Evolutionary conservation across 257 asterid species (phyloP).

Genomic region (Ilex asprella): DNA sequence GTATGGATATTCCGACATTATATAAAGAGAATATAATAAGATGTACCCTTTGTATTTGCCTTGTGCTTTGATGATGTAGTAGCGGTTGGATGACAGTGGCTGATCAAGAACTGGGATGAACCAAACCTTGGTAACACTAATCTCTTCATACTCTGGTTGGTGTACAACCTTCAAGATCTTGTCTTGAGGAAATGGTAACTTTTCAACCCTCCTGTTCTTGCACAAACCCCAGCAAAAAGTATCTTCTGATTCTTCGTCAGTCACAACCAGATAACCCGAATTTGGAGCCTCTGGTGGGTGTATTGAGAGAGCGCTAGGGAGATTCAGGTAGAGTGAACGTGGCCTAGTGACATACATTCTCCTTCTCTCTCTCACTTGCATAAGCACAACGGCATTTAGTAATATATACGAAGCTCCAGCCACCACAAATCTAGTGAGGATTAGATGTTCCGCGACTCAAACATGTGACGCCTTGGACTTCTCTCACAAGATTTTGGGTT

Average conservation of each 20-base stretch:
- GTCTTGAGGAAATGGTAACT: conserved; percentile 77
- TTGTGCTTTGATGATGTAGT: conserved; percentile 62
- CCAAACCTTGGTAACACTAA: conserved; percentile 51
- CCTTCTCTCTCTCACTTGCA: neutral
- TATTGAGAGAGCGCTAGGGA: conserved; percentile 35
- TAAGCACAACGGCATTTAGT: too few species aligned
- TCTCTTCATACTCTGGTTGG: conserved; percentile 40
- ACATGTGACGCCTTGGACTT: too few species aligned
- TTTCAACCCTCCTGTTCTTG: conserved; percentile 36
- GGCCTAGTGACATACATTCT: conserved; percentile 55
- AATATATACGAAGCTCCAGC: too few species aligned
- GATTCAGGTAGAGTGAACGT: conserved; percentile 52
- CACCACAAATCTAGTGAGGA: too few species aligned
- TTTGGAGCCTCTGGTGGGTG: conserved; percentile 38
- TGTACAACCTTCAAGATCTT: conserved; percentile 68
- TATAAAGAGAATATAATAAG: too few species aligned
- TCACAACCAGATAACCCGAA: conserved; percentile 44
- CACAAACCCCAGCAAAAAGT: conserved; percentile 56
- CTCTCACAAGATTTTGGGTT: too few species aligned
- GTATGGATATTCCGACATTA: too few species aligned
- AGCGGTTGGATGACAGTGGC: conserved; percentile 21
- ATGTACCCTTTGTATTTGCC: conserved; percentile 67
- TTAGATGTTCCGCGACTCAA: too few species aligned
- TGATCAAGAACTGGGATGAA: conserved; percentile 60
- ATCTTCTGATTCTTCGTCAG: conserved; percentile 59